Conservation (phyloP, 176 grass and related monocot genomes). For the Carex scoparia region DNA sequence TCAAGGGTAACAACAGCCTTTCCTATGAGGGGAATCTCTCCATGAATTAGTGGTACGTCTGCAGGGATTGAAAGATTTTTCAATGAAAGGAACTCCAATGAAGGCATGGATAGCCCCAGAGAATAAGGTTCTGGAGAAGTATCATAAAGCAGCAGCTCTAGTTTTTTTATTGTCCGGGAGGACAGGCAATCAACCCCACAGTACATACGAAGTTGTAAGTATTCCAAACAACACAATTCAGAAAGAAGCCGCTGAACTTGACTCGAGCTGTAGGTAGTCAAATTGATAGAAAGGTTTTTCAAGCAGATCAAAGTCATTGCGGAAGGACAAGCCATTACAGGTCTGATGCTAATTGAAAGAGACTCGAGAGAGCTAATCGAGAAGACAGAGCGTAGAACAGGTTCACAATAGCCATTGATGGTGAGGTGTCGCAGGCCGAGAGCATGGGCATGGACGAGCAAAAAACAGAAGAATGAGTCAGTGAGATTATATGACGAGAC, state of each 20-base stretch:
- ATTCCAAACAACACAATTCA: not conserved
- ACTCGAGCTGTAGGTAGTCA: not conserved
- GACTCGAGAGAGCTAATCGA: not conserved
- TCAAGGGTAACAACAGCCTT: not conserved
- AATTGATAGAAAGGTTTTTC: not conserved
- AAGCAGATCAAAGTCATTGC: not conserved
- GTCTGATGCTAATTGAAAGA: no score
- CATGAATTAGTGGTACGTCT: not conserved
- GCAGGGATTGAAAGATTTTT: not conserved
- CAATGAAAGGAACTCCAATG: not conserved
- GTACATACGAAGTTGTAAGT: not conserved
- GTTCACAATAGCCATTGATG: not conserved
- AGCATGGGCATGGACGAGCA: not conserved
- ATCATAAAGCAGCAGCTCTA: not conserved
- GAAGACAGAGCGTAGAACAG: not conserved
- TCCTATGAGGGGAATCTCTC: not conserved
- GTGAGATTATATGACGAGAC: no score
- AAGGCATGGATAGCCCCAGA: not conserved
- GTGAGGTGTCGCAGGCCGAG: slow-evolving; percentile 9
- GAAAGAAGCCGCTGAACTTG: not conserved
- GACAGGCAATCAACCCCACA: not conserved
- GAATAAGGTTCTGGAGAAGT: no score
- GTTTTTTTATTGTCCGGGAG: not conserved
- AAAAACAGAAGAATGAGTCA: not conserved
- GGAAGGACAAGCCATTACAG: not conserved